phyloP scores from a whole-genome alignment of 805 yeast genomes.

The Kluyveromyces nonfermentans region DNA sequence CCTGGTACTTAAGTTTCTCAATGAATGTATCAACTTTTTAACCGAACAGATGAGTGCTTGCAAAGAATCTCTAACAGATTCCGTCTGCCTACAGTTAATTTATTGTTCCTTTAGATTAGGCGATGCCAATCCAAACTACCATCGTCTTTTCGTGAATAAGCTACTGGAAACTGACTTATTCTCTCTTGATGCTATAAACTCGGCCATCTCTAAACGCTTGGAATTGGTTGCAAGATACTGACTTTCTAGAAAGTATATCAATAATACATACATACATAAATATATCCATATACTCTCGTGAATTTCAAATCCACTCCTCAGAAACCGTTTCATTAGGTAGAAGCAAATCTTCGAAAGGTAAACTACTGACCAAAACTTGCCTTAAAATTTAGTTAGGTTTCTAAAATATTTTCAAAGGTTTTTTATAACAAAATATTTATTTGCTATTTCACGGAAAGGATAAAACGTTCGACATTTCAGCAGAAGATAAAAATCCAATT shows the following conservation, averaged over 20 bases:
- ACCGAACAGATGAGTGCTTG: slow-evolving; percentile 18
- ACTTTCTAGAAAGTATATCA: not conserved
- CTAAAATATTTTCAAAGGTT: too few species aligned
- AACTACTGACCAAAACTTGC: too few species aligned
- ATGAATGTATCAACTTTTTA: slow-evolving; percentile 26
- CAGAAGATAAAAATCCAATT: not conserved
- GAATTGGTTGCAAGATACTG: slow-evolving; percentile 25
- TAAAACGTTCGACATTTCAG: too few species aligned
- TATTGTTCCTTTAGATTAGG: slow-evolving; percentile 85
- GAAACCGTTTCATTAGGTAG: too few species aligned
- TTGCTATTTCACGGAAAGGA: too few species aligned
- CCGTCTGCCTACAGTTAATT: slow-evolving; percentile 69
- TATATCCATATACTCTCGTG: too few species aligned
- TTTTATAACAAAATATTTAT: too few species aligned
- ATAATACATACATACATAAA: too few species aligned
- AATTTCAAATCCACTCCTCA: too few species aligned
- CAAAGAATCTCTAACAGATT: slow-evolving; percentile 41
- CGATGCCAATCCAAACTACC: slow-evolving; percentile 26
- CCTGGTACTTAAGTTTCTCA: slow-evolving; percentile 28
- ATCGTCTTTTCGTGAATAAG: slow-evolving; percentile 23
- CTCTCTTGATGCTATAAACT: slow-evolving; percentile 13
- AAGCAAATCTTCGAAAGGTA: too few species aligned
- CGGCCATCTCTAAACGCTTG: slow-evolving; percentile 25
- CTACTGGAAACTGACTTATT: slow-evolving; percentile 18
- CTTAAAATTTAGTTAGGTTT: too few species aligned